Conservation (phyloP, 2,329 filamentous ascomycete genomes). For the Juglanconis oblonga region DNA sequence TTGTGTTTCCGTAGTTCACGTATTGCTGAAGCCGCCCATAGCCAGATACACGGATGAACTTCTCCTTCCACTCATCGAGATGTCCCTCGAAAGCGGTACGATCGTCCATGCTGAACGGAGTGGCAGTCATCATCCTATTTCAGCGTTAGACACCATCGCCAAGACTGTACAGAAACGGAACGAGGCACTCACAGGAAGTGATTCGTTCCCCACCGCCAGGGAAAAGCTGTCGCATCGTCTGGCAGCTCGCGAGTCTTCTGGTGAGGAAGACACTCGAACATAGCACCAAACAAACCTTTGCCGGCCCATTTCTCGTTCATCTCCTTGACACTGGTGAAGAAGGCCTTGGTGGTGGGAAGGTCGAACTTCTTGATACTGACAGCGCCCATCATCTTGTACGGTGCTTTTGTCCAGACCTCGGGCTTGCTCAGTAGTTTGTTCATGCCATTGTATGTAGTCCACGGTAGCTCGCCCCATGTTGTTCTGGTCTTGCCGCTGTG, state of each 20-base stretch:
- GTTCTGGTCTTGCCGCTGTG: background rate
- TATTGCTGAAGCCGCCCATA: constrained; percentile 5
- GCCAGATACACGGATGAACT: background rate
- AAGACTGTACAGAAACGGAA: background rate
- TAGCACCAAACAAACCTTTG: background rate
- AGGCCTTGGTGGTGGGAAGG: background rate
- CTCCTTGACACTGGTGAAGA: background rate
- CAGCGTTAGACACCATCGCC: background rate
- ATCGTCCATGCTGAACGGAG: background rate
- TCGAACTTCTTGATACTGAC: background rate
- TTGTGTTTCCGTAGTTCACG: constrained; percentile 5
- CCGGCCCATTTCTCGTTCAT: constrained; percentile 7
- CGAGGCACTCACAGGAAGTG: background rate
- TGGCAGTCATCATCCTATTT: constrained; percentile 1
- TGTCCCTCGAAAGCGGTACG: background rate
- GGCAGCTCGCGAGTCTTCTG: background rate
- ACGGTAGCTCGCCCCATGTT: background rate
- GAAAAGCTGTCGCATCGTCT: background rate
- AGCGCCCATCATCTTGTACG: background rate
- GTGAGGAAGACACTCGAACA: constrained; percentile 2
- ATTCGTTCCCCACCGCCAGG: background rate
- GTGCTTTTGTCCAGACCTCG: background rate
- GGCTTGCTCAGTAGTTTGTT: constrained; percentile 1
- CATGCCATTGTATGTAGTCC: constrained; percentile 4
- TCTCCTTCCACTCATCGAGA: background rate